Evolutionary conservation across 768 basidiomycete genomes (phyloP).

Genomic region (Suillus subaureus): DNA sequence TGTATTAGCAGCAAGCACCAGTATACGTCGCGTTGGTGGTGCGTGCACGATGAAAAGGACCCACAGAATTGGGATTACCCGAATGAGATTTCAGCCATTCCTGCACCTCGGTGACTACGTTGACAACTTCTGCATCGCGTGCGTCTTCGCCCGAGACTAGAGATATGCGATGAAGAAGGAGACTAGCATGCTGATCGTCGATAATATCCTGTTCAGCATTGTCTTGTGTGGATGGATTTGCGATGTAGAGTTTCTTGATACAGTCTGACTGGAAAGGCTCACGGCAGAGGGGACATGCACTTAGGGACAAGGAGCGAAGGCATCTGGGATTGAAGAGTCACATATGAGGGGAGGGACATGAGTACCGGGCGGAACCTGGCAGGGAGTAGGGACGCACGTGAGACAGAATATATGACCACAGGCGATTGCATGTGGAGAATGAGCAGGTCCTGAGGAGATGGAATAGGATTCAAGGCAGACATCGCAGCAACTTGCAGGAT

Average conservation of each 20-base stretch:
- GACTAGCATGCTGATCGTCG: conserved; percentile 38
- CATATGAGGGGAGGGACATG: conserved; percentile 9
- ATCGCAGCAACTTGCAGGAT: conserved; percentile 73
- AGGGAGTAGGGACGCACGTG: conserved; percentile 45
- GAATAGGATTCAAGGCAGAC: conserved; percentile 69
- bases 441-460: conserved; percentile 47
- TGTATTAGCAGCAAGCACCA: not conserved
- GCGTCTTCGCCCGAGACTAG: conserved; percentile 35
- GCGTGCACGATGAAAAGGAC: conserved; percentile 13
- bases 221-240: conserved; percentile 38
- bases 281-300: conserved; percentile 67
- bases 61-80: conserved; percentile 40
- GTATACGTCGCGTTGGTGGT: not conserved
- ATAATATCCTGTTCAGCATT: conserved; percentile 41
- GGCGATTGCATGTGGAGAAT: conserved; percentile 68
- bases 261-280: conserved; percentile 57
- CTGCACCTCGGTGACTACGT: conserved; percentile 49
- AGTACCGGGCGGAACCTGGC: conserved; percentile 2
- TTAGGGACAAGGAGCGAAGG: conserved; percentile 50
- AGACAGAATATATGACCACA: conserved; percentile 81
- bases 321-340: conserved; percentile 42
- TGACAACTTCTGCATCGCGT: conserved; percentile 35
- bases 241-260: conserved; percentile 68
- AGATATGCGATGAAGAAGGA: conserved; percentile 36
- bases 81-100: conserved; percentile 48